A percentile compares a stretch with the other conserved stretches of the same genome.
These are phyloP conservation scores for Eimeria acervulina DNA, from an alignment of 169 alveolate species.

Conservation along the genomic window DNA sequence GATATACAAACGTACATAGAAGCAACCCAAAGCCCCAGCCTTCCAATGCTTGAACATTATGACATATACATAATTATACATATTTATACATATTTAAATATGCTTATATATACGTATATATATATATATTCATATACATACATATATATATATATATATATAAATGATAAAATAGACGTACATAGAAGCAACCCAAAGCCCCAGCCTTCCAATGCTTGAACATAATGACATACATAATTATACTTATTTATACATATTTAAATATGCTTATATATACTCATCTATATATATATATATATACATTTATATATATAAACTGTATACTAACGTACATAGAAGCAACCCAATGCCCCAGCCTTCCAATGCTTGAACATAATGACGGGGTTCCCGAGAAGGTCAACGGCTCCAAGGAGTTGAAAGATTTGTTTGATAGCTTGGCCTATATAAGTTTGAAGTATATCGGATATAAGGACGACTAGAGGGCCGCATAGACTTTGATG, in stretches of 20 bases:
- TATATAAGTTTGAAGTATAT: conserved; percentile 64
- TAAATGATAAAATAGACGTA: too few relatives aligned
- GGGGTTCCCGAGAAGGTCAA: conserved; percentile 81
- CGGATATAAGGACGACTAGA: conserved; percentile 73
- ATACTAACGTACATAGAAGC: conserved; percentile 45
- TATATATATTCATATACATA: neutral
- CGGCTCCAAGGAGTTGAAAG: conserved; percentile 78
- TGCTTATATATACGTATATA: neutral
- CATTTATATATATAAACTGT: too few relatives aligned
- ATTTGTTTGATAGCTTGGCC: conserved; percentile 82
- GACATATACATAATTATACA: too few relatives aligned
- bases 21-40: conserved; percentile 69
- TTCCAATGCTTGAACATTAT: conserved; percentile 79
- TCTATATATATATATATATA: neutral
- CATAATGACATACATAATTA: conserved; percentile 28
- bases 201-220: conserved; percentile 82
- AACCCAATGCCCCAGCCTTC: conserved; percentile 74
- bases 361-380: conserved; percentile 78
- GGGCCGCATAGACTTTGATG: conserved; percentile 81
- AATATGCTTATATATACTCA: neutral
- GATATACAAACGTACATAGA: conserved; percentile 38
- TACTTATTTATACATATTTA: neutral
- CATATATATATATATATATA: neutral
- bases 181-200: conserved; percentile 16
- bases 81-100: too few relatives aligned